Conservation (phyloP, 148 eudicot genomes). For the Rhododendron ferrugineum region DNA sequence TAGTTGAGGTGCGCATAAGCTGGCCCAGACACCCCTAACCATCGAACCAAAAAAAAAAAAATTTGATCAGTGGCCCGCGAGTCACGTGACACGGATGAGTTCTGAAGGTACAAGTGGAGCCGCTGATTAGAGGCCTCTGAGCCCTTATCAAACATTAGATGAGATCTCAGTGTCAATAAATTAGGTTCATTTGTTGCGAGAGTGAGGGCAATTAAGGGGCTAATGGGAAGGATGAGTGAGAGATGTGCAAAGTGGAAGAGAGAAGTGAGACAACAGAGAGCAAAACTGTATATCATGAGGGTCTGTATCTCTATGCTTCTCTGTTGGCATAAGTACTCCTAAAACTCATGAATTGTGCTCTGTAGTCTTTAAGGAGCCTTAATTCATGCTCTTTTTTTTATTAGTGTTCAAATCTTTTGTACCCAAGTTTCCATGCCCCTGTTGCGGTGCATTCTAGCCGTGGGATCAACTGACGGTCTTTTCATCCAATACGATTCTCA, state of each 20-base stretch:
- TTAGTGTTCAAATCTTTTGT: neutral
- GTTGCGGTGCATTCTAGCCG: too few species aligned
- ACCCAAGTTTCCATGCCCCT: too few species aligned
- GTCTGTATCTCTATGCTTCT: slow-evolving; percentile 51
- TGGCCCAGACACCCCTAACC: neutral
- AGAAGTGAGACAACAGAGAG: slow-evolving; percentile 37
- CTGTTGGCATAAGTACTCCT: slow-evolving; percentile 29
- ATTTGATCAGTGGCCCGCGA: neutral
- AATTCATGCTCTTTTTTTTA: neutral
- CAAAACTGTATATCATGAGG: slow-evolving; percentile 44
- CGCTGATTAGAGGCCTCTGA: neutral
- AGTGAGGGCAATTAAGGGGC: neutral
- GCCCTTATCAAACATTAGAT: neutral
- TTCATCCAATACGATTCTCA: neutral
- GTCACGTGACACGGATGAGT: slow-evolving; percentile 4
- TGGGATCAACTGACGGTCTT: too few species aligned
- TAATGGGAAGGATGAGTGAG: slow-evolving; percentile 26
- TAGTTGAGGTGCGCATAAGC: neutral
- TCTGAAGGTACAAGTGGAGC: slow-evolving; percentile 9
- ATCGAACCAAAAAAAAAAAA: too few species aligned
- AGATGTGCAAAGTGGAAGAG: slow-evolving; percentile 43
- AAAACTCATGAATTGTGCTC: neutral
- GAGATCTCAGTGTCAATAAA: neutral
- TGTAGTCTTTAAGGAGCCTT: neutral
- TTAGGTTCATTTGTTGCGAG: neutral